These are phyloP conservation scores for Musa balbisiana DNA, from an alignment of 202 grass and related monocot species.

Conservation along the genomic window DNA sequence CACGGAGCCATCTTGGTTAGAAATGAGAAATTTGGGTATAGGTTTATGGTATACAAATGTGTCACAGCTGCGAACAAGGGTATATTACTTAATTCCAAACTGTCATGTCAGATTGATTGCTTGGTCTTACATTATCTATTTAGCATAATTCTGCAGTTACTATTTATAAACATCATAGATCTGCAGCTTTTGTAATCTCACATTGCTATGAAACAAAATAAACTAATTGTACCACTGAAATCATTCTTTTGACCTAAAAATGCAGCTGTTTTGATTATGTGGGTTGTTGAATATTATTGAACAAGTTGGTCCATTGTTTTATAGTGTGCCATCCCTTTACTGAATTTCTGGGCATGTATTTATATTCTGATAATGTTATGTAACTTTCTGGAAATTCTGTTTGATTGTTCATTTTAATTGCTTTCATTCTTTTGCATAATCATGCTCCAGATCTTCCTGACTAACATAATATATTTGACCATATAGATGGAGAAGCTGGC, in stretches of 20 bases:
- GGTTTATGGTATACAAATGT: conserved; percentile 85
- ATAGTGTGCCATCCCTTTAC: not conserved
- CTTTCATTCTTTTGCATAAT: conserved; percentile 22
- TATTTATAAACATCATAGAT: not conserved
- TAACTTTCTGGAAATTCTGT: not conserved
- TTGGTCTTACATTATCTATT: not conserved
- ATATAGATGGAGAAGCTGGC: conserved; percentile 97
- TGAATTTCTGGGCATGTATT: not conserved
- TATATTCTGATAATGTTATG: not conserved
- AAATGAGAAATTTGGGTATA: conserved; percentile 77
- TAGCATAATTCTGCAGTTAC: not conserved
- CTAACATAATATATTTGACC: conserved; percentile 38
- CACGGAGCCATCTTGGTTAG: conserved; percentile 62
- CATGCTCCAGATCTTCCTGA: conserved; percentile 36
- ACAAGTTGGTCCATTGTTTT: not conserved
- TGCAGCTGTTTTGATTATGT: not conserved
- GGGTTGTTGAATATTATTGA: not conserved
- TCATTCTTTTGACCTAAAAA: not conserved
- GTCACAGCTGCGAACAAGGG: conserved; percentile 68
- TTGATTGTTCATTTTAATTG: not conserved
- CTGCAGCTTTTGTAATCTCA: not conserved
- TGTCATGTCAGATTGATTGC: not conserved
- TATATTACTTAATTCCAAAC: conserved; percentile 32
- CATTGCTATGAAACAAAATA: not conserved
- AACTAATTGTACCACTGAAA: not conserved